Percentiles rank a stretch among this genome's conserved stretches.
Conservation (phyloP, 176 grass and related monocot species). For the Triticum urartu region DNA sequence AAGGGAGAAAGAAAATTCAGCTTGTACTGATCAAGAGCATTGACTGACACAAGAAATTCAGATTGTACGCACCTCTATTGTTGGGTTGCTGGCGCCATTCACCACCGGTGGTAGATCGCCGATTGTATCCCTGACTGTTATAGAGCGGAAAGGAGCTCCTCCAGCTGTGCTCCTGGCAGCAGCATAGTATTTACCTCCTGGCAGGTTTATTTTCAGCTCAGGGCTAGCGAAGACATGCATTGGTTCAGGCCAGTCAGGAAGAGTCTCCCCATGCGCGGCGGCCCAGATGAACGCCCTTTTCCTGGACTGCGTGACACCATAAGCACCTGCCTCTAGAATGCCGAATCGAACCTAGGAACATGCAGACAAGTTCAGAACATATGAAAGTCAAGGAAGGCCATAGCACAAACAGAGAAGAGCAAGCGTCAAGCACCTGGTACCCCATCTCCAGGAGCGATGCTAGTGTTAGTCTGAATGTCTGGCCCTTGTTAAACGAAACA, state of each 20-base stretch:
- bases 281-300: constrained; percentile 84
- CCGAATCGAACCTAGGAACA: constrained; percentile 67
- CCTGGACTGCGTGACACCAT: constrained; percentile 66
- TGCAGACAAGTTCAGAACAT: not conserved
- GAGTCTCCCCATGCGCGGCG: constrained; percentile 47
- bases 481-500: constrained; percentile 74
- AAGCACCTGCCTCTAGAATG: constrained; percentile 78
- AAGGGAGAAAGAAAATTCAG: constrained; percentile 14
- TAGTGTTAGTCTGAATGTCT: constrained; percentile 63
- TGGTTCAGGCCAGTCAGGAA: constrained; percentile 73
- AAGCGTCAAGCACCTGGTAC: not conserved
- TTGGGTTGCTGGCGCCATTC: constrained; percentile 59
- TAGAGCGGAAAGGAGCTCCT: constrained; percentile 63
- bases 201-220: constrained; percentile 54
- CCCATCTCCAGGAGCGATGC: constrained; percentile 48
- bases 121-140: constrained; percentile 59
- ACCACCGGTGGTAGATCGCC: constrained; percentile 54
- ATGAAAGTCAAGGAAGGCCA: not conserved
- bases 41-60: not conserved
- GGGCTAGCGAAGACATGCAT: constrained; percentile 68
- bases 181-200: constrained; percentile 38
- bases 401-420: not conserved
- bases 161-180: constrained; percentile 49
- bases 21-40: not conserved
- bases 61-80: constrained; percentile 41